A percentile compares a stretch with the other conserved stretches of the same genome.
phyloP scores from a whole-genome alignment of 129 eudicot genomes.

The Pulicaria dysenterica region DNA sequence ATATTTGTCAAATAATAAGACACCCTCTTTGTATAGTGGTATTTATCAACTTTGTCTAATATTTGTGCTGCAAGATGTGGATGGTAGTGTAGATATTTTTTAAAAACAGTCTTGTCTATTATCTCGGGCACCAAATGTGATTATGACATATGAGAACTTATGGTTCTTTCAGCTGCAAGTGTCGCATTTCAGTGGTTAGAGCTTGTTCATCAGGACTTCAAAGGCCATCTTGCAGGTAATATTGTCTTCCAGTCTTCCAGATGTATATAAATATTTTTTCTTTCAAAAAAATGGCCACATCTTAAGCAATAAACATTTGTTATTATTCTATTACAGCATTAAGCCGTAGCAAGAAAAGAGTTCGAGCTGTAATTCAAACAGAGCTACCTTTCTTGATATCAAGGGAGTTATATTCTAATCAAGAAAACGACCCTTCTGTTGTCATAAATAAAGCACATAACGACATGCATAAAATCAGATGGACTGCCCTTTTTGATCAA shows the following conservation, averaged over 20 bases:
- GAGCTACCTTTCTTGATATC: slow-evolving; percentile 68
- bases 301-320: slow-evolving; percentile 14
- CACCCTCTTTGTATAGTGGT: background rate
- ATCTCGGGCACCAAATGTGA: background rate
- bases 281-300: background rate
- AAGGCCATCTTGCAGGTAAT: slow-evolving; percentile 86
- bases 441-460: slow-evolving; percentile 32
- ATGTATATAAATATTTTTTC: background rate
- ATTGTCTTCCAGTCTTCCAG: background rate
- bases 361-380: slow-evolving; percentile 64
- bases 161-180: slow-evolving; percentile 66
- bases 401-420: slow-evolving; percentile 56
- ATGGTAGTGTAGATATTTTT: background rate
- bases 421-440: slow-evolving; percentile 44
- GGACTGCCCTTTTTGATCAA: slow-evolving; percentile 73
- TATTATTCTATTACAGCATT: slow-evolving; percentile 57
- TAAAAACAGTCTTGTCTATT: background rate
- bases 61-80: slow-evolving; percentile 9
- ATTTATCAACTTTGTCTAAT: background rate
- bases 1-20: background rate
- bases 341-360: slow-evolving; percentile 79
- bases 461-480: slow-evolving; percentile 57
- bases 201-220: slow-evolving; percentile 78
- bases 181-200: slow-evolving; percentile 93
- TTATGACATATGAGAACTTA: slow-evolving; percentile 1